These are phyloP conservation scores for Naegleria fowleri DNA, from an alignment of 208 protist genomes.

Conservation along the genomic window DNA sequence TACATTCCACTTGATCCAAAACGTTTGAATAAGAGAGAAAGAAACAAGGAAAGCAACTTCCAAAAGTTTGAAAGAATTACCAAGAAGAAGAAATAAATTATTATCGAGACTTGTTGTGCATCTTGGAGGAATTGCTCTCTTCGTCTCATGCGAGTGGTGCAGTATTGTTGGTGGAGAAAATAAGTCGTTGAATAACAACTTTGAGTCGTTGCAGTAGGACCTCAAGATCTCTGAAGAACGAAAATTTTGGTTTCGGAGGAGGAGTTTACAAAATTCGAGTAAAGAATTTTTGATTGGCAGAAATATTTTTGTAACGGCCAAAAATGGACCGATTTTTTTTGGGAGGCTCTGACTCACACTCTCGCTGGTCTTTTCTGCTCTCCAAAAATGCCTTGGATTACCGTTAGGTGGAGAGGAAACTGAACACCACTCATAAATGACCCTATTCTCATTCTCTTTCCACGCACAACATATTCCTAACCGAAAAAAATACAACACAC, in stretches of 20 bases:
- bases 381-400: not conserved
- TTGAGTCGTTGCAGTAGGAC: too few relatives aligned
- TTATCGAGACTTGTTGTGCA: too few relatives aligned
- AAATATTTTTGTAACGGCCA: not conserved
- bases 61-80: not conserved
- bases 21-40: conserved; percentile 6
- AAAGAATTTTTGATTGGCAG: too few relatives aligned
- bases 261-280: too few relatives aligned
- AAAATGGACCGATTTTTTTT: not conserved
- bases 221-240: too few relatives aligned
- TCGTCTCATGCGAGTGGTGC: too few relatives aligned
- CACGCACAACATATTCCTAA: not conserved
- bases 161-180: too few relatives aligned
- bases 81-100: conserved; percentile 4
- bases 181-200: too few relatives aligned
- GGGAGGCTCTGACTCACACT: not conserved
- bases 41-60: not conserved
- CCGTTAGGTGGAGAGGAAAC: too few relatives aligned
- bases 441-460: not conserved
- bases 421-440: not conserved
- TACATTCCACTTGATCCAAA: conserved; percentile 24
- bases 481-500: not conserved
- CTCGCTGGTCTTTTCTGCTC: not conserved
- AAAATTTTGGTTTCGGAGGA: too few relatives aligned
- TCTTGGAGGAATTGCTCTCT: too few relatives aligned